Base-by-base conservation (phyloP, 176 grass and related monocot species). In the Rhynchospora tenuis region DNA sequence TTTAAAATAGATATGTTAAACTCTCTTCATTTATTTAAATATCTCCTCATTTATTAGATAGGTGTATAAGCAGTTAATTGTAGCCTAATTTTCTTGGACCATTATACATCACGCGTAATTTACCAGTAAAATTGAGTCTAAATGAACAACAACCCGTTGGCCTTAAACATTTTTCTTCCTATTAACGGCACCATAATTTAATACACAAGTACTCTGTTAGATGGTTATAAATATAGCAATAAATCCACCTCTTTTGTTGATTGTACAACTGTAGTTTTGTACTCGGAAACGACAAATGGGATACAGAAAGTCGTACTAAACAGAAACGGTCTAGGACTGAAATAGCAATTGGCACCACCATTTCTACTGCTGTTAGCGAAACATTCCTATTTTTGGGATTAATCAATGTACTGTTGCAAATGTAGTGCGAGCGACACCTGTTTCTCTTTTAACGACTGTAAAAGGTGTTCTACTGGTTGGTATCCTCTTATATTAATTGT, bases 201-300 rank as follows among this genome's bases (percentile, higher is more conserved):
- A 9, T 72, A 46, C 43, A 9, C 17, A 46, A 71, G 67, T 71
- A 71, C 42, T 20, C 2, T 11, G 38, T 71, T 71, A 71, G 26
- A 38, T 71, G 17, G 68, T 47, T 13, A 72, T 45, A 72, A 45
- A 45, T 47, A 47, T 9, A 72, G 68, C 68, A 22, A 72, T 72
- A 23, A 72, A 43, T 46, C 42, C 68, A 72, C 68, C 68, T 72
- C 68, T 47, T 72, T 72, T 22, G 42, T 72, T 46, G 43, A 72
- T 72, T 24, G 43, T 72, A 29, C 33, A 29, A 10, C 47, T 47
- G 44, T 2, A 11, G 19, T 24, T 46, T 73, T 47, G 19, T 48
- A 48, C 69, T 73, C 42, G 3, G 48, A 47, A 48, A 20, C 19
- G 44, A 73, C 69, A 73, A 73, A 4, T 6, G 16, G 48, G 69